Conservation (phyloP, 2,329 filamentous ascomycete species). For the Phaeophleospora eucalypticola region DNA sequence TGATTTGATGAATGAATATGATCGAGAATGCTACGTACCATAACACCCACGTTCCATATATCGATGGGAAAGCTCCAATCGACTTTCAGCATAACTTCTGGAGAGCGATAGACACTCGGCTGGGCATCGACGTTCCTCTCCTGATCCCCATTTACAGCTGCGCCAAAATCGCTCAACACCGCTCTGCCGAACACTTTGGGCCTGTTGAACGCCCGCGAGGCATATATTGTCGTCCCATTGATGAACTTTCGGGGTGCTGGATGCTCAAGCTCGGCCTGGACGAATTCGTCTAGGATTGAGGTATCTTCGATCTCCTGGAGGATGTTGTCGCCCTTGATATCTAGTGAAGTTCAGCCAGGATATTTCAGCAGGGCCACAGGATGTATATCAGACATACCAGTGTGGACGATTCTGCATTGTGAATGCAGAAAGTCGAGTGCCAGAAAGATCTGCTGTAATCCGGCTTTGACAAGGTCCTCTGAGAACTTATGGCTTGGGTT, state of each 20-base stretch:
- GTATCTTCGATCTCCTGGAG: conserved; percentile 3
- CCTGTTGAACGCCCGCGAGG: not conserved
- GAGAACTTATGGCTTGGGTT: not conserved
- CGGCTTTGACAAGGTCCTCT: not conserved
- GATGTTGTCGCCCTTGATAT: conserved; percentile 7
- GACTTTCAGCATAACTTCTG: not conserved
- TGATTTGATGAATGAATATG: not conserved
- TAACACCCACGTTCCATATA: conserved; percentile 5
- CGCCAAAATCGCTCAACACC: not conserved
- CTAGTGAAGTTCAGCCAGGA: too few species aligned
- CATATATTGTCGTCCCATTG: not conserved
- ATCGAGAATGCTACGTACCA: conserved; percentile 6
- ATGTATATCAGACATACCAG: not conserved
- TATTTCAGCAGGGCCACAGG: not conserved
- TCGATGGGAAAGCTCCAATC: conserved; percentile 1
- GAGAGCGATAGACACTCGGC: not conserved
- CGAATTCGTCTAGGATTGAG: not conserved
- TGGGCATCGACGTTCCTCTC: not conserved
- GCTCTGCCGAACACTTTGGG: not conserved
- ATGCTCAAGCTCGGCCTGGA: not conserved
- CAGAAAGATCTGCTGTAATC: not conserved
- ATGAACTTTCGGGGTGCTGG: not conserved
- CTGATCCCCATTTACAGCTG: not conserved
- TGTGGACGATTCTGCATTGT: not conserved
- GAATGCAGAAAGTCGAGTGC: conserved; percentile 1